A percentile compares a stretch with the other conserved stretches of the same genome.
Conservation (phyloP, 345 rosid genomes). For the Rhizophora apiculata region DNA sequence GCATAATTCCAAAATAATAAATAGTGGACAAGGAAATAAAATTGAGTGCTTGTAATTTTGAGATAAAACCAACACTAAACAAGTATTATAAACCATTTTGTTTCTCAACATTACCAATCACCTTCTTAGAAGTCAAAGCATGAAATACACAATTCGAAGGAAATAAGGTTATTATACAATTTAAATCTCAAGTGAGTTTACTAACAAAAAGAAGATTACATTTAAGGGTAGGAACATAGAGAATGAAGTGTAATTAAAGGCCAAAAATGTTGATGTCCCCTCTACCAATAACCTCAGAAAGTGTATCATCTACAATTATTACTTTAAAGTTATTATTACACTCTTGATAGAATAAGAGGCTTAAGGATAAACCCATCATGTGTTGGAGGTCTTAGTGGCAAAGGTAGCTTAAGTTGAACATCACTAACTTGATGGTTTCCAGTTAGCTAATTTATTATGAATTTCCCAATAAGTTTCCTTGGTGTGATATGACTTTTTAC, state of each 20-base stretch:
- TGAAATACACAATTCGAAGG: not conserved
- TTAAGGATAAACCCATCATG: not conserved
- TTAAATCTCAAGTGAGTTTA: not conserved
- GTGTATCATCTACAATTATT: not conserved
- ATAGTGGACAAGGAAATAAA: not conserved
- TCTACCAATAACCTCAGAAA: not conserved
- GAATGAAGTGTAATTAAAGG: not conserved
- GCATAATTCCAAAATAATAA: not conserved
- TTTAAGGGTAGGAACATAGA: not conserved
- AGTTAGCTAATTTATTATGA: no score
- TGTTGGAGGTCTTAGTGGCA: not conserved
- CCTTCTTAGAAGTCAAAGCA: not conserved
- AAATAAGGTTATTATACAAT: not conserved
- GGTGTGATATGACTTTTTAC: no score
- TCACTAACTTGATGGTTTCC: no score
- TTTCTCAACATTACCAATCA: slow-evolving; percentile 9
- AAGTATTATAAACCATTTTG: not conserved
- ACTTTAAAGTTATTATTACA: not conserved
- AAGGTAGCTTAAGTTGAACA: no score
- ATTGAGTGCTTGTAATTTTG: not conserved
- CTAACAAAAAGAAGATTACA: not conserved
- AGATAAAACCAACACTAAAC: not conserved
- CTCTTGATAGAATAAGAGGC: not conserved
- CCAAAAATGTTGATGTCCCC: not conserved
- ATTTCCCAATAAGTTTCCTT: no score